These are phyloP conservation scores for Fusarium multiceps DNA, from an alignment of 2,329 filamentous ascomycete genomes.

Conservation along the genomic window DNA sequence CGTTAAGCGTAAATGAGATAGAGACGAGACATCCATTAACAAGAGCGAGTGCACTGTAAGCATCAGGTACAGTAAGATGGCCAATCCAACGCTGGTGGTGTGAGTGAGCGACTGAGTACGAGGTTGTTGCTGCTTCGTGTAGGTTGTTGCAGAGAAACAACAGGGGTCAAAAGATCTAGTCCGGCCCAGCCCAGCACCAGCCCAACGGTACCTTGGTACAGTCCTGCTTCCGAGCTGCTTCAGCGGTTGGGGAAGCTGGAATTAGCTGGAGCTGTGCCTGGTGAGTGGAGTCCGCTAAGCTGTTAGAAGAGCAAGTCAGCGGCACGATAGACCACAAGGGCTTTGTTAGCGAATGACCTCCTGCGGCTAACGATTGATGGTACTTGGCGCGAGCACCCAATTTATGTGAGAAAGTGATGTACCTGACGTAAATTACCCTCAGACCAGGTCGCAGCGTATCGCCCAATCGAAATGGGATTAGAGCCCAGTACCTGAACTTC, in stretches of 20 bases:
- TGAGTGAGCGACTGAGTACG: conserved; percentile 1
- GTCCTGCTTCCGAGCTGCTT: neutral
- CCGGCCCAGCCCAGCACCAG: conserved; percentile 19
- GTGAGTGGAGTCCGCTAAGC: conserved; percentile 12
- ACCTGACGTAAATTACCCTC: conserved; percentile 16
- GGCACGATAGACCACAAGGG: conserved; percentile 20
- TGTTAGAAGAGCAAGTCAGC: conserved; percentile 12
- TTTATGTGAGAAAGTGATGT: conserved; percentile 21
- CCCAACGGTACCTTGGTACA: conserved; percentile 19
- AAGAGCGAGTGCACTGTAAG: neutral
- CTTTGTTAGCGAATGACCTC: conserved; percentile 12
- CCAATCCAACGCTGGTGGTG: conserved; percentile 1
- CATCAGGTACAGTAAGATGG: conserved; percentile 9
- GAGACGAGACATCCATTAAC: neutral
- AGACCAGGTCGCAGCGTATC: conserved; percentile 17
- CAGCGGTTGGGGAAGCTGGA: conserved; percentile 23
- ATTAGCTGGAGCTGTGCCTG: conserved; percentile 24
- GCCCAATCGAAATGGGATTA: conserved; percentile 25
- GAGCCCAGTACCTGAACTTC: conserved; percentile 27
- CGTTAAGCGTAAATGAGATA: conserved; percentile 1
- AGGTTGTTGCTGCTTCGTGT: neutral
- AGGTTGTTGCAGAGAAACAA: neutral
- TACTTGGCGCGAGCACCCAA: neutral
- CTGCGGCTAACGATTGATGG: neutral
- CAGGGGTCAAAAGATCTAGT: conserved; percentile 16